Evolutionary conservation across 1,284 basidiomycete genomes (phyloP).

Genomic region (Malassezia cuniculi): DNA sequence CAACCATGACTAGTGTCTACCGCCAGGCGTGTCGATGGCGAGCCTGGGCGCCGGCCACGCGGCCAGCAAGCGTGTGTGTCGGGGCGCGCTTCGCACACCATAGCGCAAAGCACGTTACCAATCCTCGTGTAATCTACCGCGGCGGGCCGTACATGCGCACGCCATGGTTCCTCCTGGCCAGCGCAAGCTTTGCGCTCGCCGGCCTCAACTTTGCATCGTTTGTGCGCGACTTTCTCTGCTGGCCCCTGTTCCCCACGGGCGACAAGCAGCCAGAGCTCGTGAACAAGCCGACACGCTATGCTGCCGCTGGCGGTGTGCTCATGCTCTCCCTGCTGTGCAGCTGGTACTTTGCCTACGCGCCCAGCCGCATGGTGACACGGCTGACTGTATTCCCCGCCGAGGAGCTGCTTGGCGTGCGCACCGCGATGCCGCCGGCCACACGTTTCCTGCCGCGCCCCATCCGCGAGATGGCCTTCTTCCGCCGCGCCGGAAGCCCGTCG

Average conservation of each 20-base stretch:
- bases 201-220: conserved; percentile 15
- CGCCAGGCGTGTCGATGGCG: too few relatives aligned
- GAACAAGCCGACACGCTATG: conserved; percentile 3
- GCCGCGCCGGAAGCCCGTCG: conserved; percentile 10
- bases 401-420: conserved; percentile 12
- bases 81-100: too few relatives aligned
- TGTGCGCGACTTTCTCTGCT: conserved; percentile 11
- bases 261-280: conserved; percentile 5
- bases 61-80: too few relatives aligned
- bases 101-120: too few relatives aligned
- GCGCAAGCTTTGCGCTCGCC: conserved; percentile 9
- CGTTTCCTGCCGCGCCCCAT: conserved; percentile 3
- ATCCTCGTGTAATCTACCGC: conserved; percentile 12
- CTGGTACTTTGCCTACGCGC: conserved; percentile 14
- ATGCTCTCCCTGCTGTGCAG: conserved; percentile 10
- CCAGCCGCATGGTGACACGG: conserved; percentile 14
- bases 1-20: too few relatives aligned
- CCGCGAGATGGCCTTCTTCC: conserved; percentile 3
- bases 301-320: conserved; percentile 10
- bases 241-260: conserved; percentile 14
- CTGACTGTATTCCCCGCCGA: conserved; percentile 8
- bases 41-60: too few relatives aligned
- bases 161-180: conserved; percentile 7
- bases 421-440: conserved; percentile 10
- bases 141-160: conserved; percentile 13